Conservation (phyloP, 2,329 filamentous ascomycete genomes). For the Sclerotinia sclerotiorum region DNA sequence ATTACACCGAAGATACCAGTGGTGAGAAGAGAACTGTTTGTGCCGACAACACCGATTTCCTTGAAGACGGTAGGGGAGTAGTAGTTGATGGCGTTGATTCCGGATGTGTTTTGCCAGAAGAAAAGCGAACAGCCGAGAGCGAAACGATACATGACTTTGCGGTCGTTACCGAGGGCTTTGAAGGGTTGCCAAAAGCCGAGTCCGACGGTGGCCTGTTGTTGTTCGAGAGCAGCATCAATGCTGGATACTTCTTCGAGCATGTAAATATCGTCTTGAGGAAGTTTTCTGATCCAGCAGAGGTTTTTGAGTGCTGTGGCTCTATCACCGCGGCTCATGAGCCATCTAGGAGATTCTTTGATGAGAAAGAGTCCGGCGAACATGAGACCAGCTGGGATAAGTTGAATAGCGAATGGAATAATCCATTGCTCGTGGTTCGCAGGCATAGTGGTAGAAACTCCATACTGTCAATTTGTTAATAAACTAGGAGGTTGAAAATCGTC, state of each 20-base stretch:
- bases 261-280: slow-evolving; percentile 58
- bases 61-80: slow-evolving; percentile 34
- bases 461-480: slow-evolving; percentile 46
- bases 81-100: slow-evolving; percentile 37
- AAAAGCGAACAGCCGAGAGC: slow-evolving; percentile 66
- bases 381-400: slow-evolving; percentile 41
- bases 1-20: slow-evolving; percentile 35
- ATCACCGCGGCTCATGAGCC: slow-evolving; percentile 28
- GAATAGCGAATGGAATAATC: slow-evolving; percentile 43
- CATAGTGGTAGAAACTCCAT: slow-evolving; percentile 51
- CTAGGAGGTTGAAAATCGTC: slow-evolving; percentile 10
- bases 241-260: slow-evolving; percentile 71
- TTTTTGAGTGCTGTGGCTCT: slow-evolving; percentile 26
- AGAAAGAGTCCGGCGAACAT: slow-evolving; percentile 48
- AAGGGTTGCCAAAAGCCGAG: slow-evolving; percentile 76
- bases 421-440: slow-evolving; percentile 37
- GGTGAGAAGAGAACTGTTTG: slow-evolving; percentile 31
- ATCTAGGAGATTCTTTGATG: slow-evolving; percentile 68
- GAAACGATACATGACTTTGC: slow-evolving; percentile 56
- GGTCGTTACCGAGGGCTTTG: slow-evolving; percentile 27
- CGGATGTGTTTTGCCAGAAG: slow-evolving; percentile 35
- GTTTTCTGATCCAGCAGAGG: slow-evolving; percentile 65
- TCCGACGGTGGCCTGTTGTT: slow-evolving; percentile 62
- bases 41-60: slow-evolving; percentile 33
- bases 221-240: slow-evolving; percentile 68